Evolutionary conservation across 768 basidiomycete species (phyloP).

Genomic region (Chalciporus sphaerocephalus): DNA sequence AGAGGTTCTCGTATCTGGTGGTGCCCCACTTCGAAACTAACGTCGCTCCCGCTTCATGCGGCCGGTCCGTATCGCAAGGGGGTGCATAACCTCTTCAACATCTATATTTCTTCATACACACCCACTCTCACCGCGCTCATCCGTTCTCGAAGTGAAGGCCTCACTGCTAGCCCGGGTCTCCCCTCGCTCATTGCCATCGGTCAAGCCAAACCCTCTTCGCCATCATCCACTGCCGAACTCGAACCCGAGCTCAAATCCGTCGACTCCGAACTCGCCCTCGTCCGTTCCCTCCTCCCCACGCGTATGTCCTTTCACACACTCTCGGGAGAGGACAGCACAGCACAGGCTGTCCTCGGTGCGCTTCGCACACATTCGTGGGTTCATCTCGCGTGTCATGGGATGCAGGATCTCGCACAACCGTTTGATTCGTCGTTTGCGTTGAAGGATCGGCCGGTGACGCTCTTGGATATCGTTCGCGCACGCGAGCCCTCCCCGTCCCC

Average conservation of each 20-base stretch:
- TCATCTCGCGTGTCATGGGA: conserved; percentile 33
- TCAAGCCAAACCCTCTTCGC: conserved; percentile 5
- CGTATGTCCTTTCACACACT: conserved; percentile 14
- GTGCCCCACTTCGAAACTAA: conserved; percentile 32
- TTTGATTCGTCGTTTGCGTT: conserved; percentile 27
- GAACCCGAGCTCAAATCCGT: conserved; percentile 13
- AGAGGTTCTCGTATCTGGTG: conserved; percentile 30
- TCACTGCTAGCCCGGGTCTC: neutral
- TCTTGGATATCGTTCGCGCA: conserved; percentile 22
- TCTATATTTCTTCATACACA: conserved; percentile 34
- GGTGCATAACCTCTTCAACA: conserved; percentile 6
- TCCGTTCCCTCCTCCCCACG: conserved; percentile 14
- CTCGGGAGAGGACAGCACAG: conserved; percentile 12
- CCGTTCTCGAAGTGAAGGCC: conserved; percentile 14
- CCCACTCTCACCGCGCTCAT: conserved; percentile 30
- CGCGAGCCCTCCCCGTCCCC: too few relatives aligned
- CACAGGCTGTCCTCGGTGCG: conserved; percentile 8
- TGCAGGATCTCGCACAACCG: conserved; percentile 18
- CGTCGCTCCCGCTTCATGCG: conserved; percentile 31
- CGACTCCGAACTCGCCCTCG: conserved; percentile 18
- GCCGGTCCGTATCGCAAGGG: conserved; percentile 27
- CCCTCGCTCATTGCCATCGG: neutral
- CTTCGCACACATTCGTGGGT: conserved; percentile 24
- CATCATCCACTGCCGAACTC: conserved; percentile 5
- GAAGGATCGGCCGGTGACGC: conserved; percentile 16